phyloP scores from a whole-genome alignment of 2,329 filamentous ascomycete genomes.

The Aureobasidium zeae region DNA sequence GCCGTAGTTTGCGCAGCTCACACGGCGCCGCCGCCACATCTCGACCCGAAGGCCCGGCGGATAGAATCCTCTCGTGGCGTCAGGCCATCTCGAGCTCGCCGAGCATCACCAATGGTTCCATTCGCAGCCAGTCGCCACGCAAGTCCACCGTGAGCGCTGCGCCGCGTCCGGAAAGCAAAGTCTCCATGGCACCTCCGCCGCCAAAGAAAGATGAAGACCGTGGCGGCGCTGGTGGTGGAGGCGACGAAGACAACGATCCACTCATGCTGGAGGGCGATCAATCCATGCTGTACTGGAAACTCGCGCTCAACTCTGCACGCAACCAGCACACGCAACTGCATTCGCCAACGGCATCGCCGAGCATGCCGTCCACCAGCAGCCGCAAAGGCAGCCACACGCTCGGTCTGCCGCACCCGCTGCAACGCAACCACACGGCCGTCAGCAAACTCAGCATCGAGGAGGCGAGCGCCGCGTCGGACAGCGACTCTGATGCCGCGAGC shows the following conservation, averaged over 20 bases:
- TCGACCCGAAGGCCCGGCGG: constrained; percentile 43
- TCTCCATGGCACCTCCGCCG: constrained; percentile 6
- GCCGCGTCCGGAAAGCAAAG: constrained; percentile 13
- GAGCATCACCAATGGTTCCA: constrained; percentile 4
- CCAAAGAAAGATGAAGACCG: neutral
- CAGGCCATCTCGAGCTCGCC: constrained; percentile 51
- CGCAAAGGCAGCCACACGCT: constrained; percentile 2
- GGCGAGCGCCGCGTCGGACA: constrained; percentile 21
- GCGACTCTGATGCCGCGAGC: constrained; percentile 39
- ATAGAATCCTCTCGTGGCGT: constrained; percentile 82
- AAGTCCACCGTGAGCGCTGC: constrained; percentile 1
- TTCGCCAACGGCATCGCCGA: neutral
- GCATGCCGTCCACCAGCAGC: neutral
- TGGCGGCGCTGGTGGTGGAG: constrained; percentile 14
- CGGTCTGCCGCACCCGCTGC: constrained; percentile 21
- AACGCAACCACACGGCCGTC: constrained; percentile 36
- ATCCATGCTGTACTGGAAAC: constrained; percentile 47
- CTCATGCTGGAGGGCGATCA: constrained; percentile 43
- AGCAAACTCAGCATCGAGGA: constrained; percentile 51
- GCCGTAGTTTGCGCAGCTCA: constrained; percentile 26
- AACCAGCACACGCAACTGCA: neutral
- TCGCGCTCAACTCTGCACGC: constrained; percentile 20
- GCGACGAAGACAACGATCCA: constrained; percentile 32
- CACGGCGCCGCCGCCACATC: constrained; percentile 25
- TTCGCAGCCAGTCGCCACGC: constrained; percentile 12